Percentiles rank a stretch among this genome's conserved stretches.
phyloP scores from a whole-genome alignment of 805 yeast species.

The Clavispora carvajalis region DNA sequence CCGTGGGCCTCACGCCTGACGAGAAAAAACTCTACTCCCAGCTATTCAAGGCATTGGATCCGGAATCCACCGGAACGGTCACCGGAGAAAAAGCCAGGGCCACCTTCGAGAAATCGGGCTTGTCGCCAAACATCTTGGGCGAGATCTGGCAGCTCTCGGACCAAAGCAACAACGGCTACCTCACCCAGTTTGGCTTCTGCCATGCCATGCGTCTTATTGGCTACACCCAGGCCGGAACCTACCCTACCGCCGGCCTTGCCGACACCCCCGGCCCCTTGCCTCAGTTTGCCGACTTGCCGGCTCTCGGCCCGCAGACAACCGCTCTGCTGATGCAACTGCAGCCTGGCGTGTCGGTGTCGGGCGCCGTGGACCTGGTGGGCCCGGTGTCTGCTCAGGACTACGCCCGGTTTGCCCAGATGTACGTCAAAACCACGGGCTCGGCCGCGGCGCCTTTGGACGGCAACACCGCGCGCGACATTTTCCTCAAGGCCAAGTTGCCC shows the following conservation, averaged over 20 bases:
- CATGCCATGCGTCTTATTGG: conserved; percentile 87
- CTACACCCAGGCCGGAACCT: conserved; percentile 71
- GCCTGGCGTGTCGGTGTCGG: conserved; percentile 34
- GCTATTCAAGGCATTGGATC: conserved; percentile 74
- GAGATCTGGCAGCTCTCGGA: conserved; percentile 97
- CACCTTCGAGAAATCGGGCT: conserved; percentile 78
- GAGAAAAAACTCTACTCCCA: conserved; percentile 73
- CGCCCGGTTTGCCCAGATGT: conserved; percentile 63
- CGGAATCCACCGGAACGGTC: conserved; percentile 71
- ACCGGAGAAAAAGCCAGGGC: conserved; percentile 85
- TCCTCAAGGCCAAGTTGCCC: conserved; percentile 83
- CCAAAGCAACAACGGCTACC: conserved; percentile 76
- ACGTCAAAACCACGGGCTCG: conserved; percentile 59
- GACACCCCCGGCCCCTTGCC: conserved; percentile 63
- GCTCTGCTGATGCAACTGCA: conserved; percentile 37
- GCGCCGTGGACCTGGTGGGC: conserved; percentile 19
- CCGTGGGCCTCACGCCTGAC: conserved; percentile 56
- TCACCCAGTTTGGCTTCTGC: conserved; percentile 75
- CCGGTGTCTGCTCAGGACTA: conserved; percentile 54
- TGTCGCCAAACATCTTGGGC: conserved; percentile 72
- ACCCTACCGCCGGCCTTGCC: conserved; percentile 47
- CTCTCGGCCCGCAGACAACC: conserved; percentile 32
- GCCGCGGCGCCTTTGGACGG: conserved; percentile 60
- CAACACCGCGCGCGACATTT: conserved; percentile 75
- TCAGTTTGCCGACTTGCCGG: conserved; percentile 39